Percentiles rank a stretch among this genome's conserved stretches.
These are phyloP conservation scores for Alliaria petiolata DNA, from an alignment of 345 rosid genomes.

Conservation along the genomic window DNA sequence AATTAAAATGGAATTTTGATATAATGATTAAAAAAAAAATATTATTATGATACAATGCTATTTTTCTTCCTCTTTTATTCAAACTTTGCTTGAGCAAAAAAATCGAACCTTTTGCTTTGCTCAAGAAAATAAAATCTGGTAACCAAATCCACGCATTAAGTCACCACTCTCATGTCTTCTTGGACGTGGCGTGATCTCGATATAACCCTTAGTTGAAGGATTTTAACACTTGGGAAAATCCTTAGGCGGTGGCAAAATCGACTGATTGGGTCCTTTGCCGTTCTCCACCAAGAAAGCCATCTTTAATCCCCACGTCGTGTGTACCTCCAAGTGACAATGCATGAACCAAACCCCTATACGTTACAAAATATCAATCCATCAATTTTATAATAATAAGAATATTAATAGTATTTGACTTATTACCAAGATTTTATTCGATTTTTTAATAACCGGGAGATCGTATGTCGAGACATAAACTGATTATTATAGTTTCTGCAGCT, in stretches of 20 bases:
- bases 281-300: constrained; percentile 97
- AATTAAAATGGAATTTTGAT: constrained; percentile 1
- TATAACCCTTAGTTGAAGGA: not conserved
- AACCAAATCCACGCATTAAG: constrained; percentile 22
- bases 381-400: not conserved
- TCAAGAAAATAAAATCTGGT: not conserved
- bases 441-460: not conserved
- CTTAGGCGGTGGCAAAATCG: constrained; percentile 84
- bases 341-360: constrained; percentile 86
- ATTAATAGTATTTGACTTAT: not conserved
- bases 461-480: not conserved
- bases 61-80: constrained; percentile 13
- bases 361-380: not conserved
- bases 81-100: constrained; percentile 22
- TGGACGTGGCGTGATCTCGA: constrained; percentile 19
- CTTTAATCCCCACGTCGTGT: constrained; percentile 98
- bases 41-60: constrained; percentile 3
- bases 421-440: not conserved
- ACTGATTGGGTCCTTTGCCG: constrained; percentile 81
- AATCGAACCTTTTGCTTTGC: constrained; percentile 17
- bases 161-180: constrained; percentile 7
- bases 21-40: not conserved
- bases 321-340: constrained; percentile 97
- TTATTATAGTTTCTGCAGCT: not conserved
- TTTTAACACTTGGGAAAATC: constrained; percentile 84